Base-by-base conservation (phyloP, 2,329 filamentous ascomycete species). In the Ophiostoma piceae region DNA sequence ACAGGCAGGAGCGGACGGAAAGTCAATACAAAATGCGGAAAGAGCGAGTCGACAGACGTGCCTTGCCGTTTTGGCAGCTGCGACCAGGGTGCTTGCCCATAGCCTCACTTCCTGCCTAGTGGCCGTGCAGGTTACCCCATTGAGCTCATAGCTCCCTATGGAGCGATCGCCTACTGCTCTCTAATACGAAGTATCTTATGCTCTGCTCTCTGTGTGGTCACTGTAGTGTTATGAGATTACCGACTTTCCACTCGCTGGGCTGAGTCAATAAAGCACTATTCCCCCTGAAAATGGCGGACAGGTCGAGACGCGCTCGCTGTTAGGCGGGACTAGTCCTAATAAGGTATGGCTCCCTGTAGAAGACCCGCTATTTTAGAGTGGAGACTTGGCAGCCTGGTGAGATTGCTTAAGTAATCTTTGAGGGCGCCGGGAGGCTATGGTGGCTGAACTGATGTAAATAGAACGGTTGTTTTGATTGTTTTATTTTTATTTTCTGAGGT, bases 231-330 rank as follows among this genome's bases (percentile, higher is more conserved):
- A 3, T 12, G 39, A 12, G 39, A 19, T 47, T 47, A 19, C 62
- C 62, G 62, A 65, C 35, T 65, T 65, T 65, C 62, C 5, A 22
- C 37, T 6, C 62, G n/a, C 62, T 65, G 32, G 11, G 32, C 62
- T n/a, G 32, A 65, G 62, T 37, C 35, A 65, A 22, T 65, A 65
- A 9, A 12, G 35, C 62, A 39, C 62, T 39, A 7, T 9, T 39
- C 62, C 62, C 62, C 62, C 62, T 65, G 62, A 65, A 65, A 65
- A 41, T 39, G 19, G 62, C 62, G 35, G 62, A 64, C 29, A 29
- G 51, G 22, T 26, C 51, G 8, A 8, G 51, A 62, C 26, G 57
- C 57, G 57, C 51, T 57, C 9, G 51, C 35, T 8, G 5, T 35
- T 35, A 26, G 12, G n/a, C 9, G 1, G 35, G 19, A 0, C 60